These are phyloP conservation scores for Quercus aquifolioides DNA, from an alignment of 306 rosid species.

Conservation along the genomic window DNA sequence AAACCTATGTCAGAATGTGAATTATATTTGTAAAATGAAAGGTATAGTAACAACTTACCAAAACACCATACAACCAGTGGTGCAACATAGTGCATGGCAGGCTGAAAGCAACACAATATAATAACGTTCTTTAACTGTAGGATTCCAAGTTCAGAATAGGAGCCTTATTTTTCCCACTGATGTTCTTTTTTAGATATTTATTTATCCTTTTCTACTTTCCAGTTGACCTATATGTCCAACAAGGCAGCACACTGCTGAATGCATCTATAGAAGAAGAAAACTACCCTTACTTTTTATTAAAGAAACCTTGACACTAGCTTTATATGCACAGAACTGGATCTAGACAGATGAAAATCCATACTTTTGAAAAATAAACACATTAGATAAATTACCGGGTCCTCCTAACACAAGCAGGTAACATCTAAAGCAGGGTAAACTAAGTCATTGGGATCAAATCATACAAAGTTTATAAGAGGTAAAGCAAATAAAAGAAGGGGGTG, in stretches of 20 bases:
- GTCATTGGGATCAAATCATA: not conserved
- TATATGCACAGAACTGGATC: not conserved
- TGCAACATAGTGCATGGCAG: not conserved
- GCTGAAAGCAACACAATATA: not conserved
- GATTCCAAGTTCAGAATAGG: not conserved
- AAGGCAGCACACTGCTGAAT: not conserved
- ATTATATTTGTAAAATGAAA: not conserved
- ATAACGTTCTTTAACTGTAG: not conserved
- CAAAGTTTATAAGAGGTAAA: not conserved
- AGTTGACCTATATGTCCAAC: not conserved
- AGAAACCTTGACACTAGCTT: not conserved
- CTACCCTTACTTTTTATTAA: not conserved
- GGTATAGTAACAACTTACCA: not conserved
- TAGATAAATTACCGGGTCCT: too few species aligned
- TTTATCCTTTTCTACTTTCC: not conserved
- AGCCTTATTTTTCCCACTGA: not conserved
- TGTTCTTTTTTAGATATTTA: not conserved
- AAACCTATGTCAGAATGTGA: conserved; percentile 8
- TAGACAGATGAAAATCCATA: not conserved
- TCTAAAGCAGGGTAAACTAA: not conserved
- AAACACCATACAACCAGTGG: not conserved
- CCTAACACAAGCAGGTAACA: not conserved
- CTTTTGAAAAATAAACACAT: not conserved
- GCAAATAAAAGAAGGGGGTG: too few species aligned
- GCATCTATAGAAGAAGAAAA: not conserved